Conservation (phyloP, 345 rosid species). For the Salix caprea region DNA sequence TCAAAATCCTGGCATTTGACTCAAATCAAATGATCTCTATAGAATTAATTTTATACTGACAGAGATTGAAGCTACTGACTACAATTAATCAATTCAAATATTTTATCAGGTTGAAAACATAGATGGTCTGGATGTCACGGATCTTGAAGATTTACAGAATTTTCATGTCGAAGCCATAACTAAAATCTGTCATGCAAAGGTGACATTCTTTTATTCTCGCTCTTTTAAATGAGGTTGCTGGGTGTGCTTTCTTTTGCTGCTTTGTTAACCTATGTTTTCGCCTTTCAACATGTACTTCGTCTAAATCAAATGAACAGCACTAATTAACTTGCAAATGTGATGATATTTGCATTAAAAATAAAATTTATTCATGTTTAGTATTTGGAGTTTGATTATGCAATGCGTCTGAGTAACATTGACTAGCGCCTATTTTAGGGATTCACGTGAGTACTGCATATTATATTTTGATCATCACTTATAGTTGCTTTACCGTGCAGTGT, state of each 20-base stretch:
- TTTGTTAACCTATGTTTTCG: no score
- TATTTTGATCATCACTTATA: not conserved
- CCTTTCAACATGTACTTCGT: no score
- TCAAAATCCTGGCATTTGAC: not conserved
- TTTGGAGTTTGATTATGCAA: not conserved
- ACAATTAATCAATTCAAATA: not conserved
- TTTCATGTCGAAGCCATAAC: constrained; percentile 56
- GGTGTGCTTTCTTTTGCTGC: not conserved
- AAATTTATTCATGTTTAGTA: no score
- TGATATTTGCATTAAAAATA: no score
- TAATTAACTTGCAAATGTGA: no score
- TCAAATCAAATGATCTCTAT: not conserved
- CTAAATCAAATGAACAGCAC: no score
- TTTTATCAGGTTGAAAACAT: constrained; percentile 53
- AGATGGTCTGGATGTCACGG: constrained; percentile 31
- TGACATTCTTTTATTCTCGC: constrained; percentile 10
- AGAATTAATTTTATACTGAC: not conserved
- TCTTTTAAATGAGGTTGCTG: not conserved
- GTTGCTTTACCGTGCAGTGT: constrained; percentile 33
- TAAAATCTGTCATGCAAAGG: constrained; percentile 54
- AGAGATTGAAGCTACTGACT: no score
- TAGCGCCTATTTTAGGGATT: not conserved
- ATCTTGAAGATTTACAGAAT: constrained; percentile 55
- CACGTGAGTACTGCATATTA: not conserved
- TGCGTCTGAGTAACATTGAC: not conserved